phyloP scores from a whole-genome alignment of 208 protist genomes.

The Wallacemonas sp. region DNA sequence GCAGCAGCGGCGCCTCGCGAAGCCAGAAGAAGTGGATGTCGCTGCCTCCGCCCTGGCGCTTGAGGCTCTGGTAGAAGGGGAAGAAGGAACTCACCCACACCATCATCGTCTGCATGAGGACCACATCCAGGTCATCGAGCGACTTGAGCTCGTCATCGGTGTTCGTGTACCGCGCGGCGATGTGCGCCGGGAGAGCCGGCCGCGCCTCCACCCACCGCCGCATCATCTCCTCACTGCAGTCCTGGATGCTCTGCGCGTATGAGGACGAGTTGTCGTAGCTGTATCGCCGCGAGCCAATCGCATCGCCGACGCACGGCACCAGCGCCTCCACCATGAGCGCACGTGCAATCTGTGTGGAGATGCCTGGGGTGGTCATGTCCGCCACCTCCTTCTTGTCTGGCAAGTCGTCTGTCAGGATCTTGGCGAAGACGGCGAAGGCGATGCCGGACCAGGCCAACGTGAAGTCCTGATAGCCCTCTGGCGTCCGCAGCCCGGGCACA shows the following conservation, averaged over 20 bases:
- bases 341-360: background rate
- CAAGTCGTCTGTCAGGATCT: slow-evolving; percentile 12
- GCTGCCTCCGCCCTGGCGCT: slow-evolving; percentile 18
- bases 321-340: background rate
- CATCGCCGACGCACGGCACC: slow-evolving; percentile 2
- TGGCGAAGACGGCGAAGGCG: slow-evolving; percentile 27
- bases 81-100: slow-evolving; percentile 55
- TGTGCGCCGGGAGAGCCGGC: background rate
- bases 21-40: slow-evolving; percentile 41
- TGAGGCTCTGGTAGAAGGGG: slow-evolving; percentile 34
- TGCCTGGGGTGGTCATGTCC: background rate
- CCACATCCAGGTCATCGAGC: slow-evolving; percentile 23
- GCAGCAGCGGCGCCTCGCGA: slow-evolving; percentile 19
- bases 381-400: slow-evolving; percentile 1
- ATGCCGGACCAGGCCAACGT: slow-evolving; percentile 42
- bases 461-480: slow-evolving; percentile 33
- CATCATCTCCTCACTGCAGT: slow-evolving; percentile 12
- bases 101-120: slow-evolving; percentile 30
- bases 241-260: slow-evolving; percentile 5
- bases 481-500: slow-evolving; percentile 12
- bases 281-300: slow-evolving; percentile 7
- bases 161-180: background rate
- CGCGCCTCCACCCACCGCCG: slow-evolving; percentile 4
- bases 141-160: slow-evolving; percentile 11
- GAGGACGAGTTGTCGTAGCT: slow-evolving; percentile 1